Evolutionary conservation across 441 rosid species (phyloP).

Genomic region (Jatropha podagrica): DNA sequence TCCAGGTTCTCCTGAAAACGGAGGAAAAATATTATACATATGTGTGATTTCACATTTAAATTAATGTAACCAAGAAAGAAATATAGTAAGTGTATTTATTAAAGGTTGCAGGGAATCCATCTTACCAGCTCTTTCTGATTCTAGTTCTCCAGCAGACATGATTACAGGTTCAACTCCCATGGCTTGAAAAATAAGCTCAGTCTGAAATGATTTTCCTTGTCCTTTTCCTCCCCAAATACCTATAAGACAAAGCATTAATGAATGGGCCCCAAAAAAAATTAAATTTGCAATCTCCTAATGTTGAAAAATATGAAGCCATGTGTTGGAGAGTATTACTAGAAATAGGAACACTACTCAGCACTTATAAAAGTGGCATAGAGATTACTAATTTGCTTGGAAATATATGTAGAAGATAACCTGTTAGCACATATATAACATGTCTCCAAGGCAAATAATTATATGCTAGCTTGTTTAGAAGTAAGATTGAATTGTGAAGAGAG

Average conservation of each 20-base stretch:
- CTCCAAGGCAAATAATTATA: neutral
- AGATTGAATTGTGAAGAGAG: neutral
- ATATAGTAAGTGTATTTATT: neutral
- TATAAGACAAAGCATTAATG: constrained; percentile 23
- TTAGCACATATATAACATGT: neutral
- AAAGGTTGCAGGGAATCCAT: constrained; percentile 14
- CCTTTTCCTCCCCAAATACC: constrained; percentile 99
- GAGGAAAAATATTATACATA: constrained; percentile 1
- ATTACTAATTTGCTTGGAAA: neutral
- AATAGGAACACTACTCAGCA: constrained; percentile 1
- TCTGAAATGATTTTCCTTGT: constrained; percentile 96
- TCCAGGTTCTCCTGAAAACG: constrained; percentile 81
- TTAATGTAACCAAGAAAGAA: neutral
- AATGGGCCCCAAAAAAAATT: neutral
- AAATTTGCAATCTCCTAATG: neutral
- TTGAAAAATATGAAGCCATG: neutral
- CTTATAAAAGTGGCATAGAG: neutral
- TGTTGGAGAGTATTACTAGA: neutral
- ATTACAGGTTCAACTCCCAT: constrained; percentile 93
- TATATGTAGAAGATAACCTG: neutral
- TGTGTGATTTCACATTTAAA: neutral
- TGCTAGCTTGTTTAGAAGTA: neutral
- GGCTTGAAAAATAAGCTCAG: constrained; percentile 88
- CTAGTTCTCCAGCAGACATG: constrained; percentile 96
- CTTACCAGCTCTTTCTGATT: constrained; percentile 95